Evolutionary conservation across 306 rosid species (phyloP), one percentile per base, ranked within the genome.

Genomic region (Luffa acutangula): DNA sequence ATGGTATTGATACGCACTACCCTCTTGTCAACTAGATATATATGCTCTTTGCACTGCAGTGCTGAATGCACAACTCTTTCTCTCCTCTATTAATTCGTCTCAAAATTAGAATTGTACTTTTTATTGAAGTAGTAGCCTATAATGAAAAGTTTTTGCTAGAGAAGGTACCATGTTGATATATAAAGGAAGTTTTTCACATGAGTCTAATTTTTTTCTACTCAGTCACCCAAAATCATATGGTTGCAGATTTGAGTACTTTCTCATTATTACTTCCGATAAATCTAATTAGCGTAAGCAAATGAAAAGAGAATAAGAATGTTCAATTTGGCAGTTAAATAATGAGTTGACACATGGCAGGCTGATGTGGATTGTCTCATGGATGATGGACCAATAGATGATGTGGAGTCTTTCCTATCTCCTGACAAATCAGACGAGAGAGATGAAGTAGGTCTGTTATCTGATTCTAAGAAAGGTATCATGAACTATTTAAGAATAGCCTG

Each of bases 321-420:
- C 57, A 20, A 46, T 11, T 71, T 71, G 57, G 20, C 41, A 46
- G 5, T 20, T 20, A 48, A 45, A 13, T 71, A 46, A 48, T 48
- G 58, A 46, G 31, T 74, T 74, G 14, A 21, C 39, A 14, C 41
- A 48, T 74, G 78, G 78, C 78, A 74, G 78, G 78, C 62, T 74
- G 45, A 49, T 45, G 14, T 9, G 54, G 66, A 43, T n/a, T 18
- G 83, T 56, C 83, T 86, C 49, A 83, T 89, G 83, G 90, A 82
- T 73, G 93, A 89, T 84, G 93, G 84, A 78, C 74, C 86, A 81
- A 81, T 86, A 75, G 92, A 84, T 63, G 91, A 88, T 62, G 87
- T 84, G 48, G 87, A 87, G 57, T 81, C 91, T 17, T 88, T 82
- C 81, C 85, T 83, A 72, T 86, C 91, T 64, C 88, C 79, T 20